Evolutionary conservation across 2,329 filamentous ascomycete genomes (phyloP), one percentile per base, ranked within the genome.

Genomic region (Bipolaris gigantea): DNA sequence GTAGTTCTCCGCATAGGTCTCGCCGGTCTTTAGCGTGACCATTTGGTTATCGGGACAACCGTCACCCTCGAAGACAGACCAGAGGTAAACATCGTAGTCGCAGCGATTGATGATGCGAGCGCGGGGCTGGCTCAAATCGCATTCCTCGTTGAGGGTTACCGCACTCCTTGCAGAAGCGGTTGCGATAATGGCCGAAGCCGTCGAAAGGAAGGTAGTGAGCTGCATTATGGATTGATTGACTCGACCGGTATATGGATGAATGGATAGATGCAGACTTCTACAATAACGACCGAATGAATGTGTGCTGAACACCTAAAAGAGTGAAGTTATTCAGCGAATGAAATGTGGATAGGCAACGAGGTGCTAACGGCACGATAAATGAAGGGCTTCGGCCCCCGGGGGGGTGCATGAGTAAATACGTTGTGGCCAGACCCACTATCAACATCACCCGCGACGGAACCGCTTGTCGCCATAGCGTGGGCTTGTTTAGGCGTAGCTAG

Each of bases 321-420:
- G 71, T 74, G 72, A 72, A 75, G 72, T 63, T 72, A 66, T 70
- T 67, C 71, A 73, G 70, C 71, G 63, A 71, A 72, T 67, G 52
- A 72, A 72, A 71, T 65, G 59, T 66, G 65, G 60, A 62, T 66
- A 27, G 40, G 25, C 25, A 62, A 68, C 66, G 57, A 72, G 67
- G 65, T 72, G 72, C 70, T 71, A 70, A 68, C 73, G 70, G 68
- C 67, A 67, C 63, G 67, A 65, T 68, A 56, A 25, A 16, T 55
- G 56, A 60, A 56, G 60, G 43, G 49, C 56, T 63, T 62, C 56
- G 61, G 53, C 52, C 54, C 54, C 63, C n/a, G n/a, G 70, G 71
- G 73, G 70, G 64, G 64, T 62, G 65, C 61, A 63, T 60, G 43
- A 50, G 69, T 74, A 72, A 73, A 73, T 71, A 69, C 60, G 70